Evolutionary conservation across 2,329 filamentous ascomycete species (phyloP), one percentile per base, ranked within the genome.

Genomic region (Fusarium citri): DNA sequence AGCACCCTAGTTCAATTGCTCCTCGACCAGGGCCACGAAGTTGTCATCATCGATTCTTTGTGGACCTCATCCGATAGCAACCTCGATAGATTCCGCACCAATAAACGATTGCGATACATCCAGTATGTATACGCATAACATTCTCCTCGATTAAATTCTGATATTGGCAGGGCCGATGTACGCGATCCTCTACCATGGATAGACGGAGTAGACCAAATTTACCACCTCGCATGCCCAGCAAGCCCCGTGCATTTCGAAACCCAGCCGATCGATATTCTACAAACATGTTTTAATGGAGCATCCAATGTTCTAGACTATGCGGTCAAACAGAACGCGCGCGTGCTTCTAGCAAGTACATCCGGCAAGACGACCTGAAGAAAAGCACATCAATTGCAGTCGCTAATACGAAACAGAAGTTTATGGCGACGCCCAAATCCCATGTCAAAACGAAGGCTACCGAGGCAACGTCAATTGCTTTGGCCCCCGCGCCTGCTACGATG

Each of bases 391-490:
- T 6, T 7, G 12, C 5, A 3, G 0, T 4, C 3, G 9, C 54
- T 61, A 5, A 59, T n/a, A 7, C 1, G 2, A 8, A 14, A 28
- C 2, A 72, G 70, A 72, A 20, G 65, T 72, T 0, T 73, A 72
- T 4, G 70, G 70, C 1, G 70, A 72, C 6, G 42, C 70, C 1
- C 60, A 73, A 23, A 43, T 64, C 0, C 41, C 57, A 0, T 54
- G 30, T 0, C 69, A 69, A 34, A 16, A 63, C 7, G 71, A 80
- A 67, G 71, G 63, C 0, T 82, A 82, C 55, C 77, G 78, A 68
- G 81, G 81, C 9, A 80, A 82, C 41, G 80, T 82, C 20, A 82
- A 82, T 55, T 78, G 78, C 42, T 79, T 81, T 60, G 81, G 81
- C 3, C 78, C 80, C 0, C 76, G 81, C 2, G 75, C 81, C 2